Base-by-base conservation (phyloP, 495 filamentous ascomycete genomes). In the Alectoria sarmentosa region DNA sequence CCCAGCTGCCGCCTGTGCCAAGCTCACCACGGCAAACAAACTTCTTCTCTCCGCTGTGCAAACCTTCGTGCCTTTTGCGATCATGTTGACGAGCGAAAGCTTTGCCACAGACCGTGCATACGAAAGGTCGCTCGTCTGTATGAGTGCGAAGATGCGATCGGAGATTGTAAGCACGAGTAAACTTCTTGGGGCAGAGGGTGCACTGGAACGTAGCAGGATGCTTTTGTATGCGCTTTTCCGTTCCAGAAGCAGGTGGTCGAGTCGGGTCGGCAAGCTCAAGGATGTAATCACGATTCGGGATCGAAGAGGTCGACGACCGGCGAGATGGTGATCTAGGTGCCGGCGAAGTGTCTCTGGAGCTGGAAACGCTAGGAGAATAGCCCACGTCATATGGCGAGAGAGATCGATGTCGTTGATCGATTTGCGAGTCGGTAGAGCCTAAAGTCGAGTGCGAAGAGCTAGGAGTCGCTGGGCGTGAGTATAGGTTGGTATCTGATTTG, bases 31-130 rank as follows among this genome's bases (percentile, higher is more conserved):
- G 88, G 75, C 94, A 98, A 64, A 98, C 90, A 72, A 97, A 98
- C 69, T 97, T 97, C 84, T 96, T 96, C 74, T 96, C 92, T 46
- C 91, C 92, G 2, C 88, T 90, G 73, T 96, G 91, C 6, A 96
- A 78, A 19, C 91, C 90, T 76, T 96, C 92, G 75, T 96, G 91
- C 28, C 91, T 84, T 76, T 95, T 96, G 41, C 92, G 86, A 73
- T 96, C 91, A 67, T 95, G 91, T 72, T 96, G 91, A n/a, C 91
- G 86, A 26, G 91, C 91, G 73, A 96, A 96, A 4, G 94, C 94
- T 76, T 98, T 98, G 65, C 91, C 90, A 71, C 94, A 98, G 39
- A 98, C 90, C 0, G 90, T 93, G 67, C 91, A 96, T n/a, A 96
- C 90, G 65, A 96, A 96, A 5, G 92, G 91, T 32, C 92, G 82